Evolutionary conservation across 2,329 filamentous ascomycete species (phyloP).

Genomic region (Trichoderma lentiforme): DNA sequence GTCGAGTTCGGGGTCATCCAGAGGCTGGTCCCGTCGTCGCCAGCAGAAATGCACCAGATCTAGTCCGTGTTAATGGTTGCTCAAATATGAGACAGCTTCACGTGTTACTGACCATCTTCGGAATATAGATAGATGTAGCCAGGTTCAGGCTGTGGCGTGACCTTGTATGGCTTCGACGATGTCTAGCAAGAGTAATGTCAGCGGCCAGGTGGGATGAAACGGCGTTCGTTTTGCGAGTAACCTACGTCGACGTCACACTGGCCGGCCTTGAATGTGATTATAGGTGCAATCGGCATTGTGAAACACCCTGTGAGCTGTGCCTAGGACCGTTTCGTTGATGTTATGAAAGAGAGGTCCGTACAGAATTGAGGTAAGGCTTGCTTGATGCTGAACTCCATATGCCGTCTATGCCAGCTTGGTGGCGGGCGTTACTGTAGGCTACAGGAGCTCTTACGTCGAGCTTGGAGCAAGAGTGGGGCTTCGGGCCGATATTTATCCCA

Average conservation of each 20-base stretch:
- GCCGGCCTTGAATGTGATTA: constrained; percentile 96
- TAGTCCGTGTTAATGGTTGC: constrained; percentile 31
- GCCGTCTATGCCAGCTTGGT: constrained; percentile 2
- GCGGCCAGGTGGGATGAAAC: constrained; percentile 20
- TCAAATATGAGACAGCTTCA: neutral
- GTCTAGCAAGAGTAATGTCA: constrained; percentile 26
- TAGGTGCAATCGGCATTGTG: constrained; percentile 74
- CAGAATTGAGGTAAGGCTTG: neutral
- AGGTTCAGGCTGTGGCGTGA: constrained; percentile 67
- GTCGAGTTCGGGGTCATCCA: constrained; percentile 76
- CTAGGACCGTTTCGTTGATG: neutral
- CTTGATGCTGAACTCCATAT: neutral
- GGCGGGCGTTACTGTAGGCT: constrained; percentile 28
- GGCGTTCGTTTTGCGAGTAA: constrained; percentile 1
- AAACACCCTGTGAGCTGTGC: neutral
- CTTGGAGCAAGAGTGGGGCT: constrained; percentile 17
- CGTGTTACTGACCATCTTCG: constrained; percentile 67
- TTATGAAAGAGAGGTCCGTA: neutral
- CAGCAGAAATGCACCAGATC: constrained; percentile 96
- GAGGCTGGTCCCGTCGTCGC: constrained; percentile 70
- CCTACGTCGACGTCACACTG: constrained; percentile 80
- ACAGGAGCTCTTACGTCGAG: constrained; percentile 40
- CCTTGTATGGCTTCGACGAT: constrained; percentile 61
- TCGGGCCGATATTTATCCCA: constrained; percentile 17
- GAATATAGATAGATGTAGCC: constrained; percentile 91